Conservation (phyloP, 148 eudicot species). For the Persicaria tinctoria region DNA sequence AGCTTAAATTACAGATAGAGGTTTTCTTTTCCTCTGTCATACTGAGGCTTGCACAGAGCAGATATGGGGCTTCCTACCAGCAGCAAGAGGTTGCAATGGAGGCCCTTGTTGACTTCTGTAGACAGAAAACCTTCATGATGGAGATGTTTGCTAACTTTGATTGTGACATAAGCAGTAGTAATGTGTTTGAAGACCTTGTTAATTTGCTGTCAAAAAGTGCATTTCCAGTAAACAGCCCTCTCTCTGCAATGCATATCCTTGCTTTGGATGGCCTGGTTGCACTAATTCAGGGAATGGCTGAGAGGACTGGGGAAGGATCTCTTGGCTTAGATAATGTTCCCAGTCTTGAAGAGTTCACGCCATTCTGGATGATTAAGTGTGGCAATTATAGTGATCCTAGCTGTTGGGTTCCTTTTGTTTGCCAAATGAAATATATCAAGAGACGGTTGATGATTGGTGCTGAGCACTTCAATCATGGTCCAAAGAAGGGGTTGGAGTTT, state of each 20-base stretch:
- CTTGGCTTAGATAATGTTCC: not conserved
- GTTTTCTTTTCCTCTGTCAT: conserved; percentile 27
- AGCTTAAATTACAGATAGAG: conserved; percentile 28
- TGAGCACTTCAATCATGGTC: conserved; percentile 18
- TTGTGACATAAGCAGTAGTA: conserved; percentile 24
- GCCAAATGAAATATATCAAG: conserved; percentile 15
- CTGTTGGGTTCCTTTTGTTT: conserved; percentile 15
- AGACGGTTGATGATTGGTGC: conserved; percentile 22
- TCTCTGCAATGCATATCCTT: conserved; percentile 26
- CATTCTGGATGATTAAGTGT: conserved; percentile 29
- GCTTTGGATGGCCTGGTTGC: conserved; percentile 28
- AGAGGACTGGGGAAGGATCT: conserved; percentile 17
- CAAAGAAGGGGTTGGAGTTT: conserved; percentile 26
- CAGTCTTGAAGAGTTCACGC: conserved; percentile 21
- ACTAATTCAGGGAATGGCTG: conserved; percentile 24
- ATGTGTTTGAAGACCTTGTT: conserved; percentile 25
- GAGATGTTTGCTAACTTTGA: conserved; percentile 31
- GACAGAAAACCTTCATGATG: conserved; percentile 22
- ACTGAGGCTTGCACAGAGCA: conserved; percentile 25
- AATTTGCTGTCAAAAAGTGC: conserved; percentile 27
- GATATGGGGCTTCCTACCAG: conserved; percentile 26
- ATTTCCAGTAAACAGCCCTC: conserved; percentile 27
- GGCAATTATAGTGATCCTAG: conserved; percentile 17
- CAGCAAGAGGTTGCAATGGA: conserved; percentile 32
- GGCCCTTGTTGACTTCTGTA: conserved; percentile 28